Base-by-base conservation (phyloP, 345 rosid species). In the Raphanus raphanistrum region DNA sequence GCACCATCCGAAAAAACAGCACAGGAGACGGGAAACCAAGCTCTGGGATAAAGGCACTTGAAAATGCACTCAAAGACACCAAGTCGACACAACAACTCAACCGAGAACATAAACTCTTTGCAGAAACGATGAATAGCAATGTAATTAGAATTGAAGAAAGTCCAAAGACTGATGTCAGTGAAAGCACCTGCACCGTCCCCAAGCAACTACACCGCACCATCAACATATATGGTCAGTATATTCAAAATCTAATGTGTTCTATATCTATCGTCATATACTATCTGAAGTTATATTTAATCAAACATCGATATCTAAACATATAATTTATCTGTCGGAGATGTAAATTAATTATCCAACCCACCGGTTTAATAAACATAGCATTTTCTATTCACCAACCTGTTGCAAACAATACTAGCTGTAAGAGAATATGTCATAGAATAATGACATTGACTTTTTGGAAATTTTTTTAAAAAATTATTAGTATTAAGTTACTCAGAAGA, bases 371-470 rank as follows among this genome's bases (percentile, higher is more conserved):
- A 4, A 48, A 13, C 55, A n/a, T 60, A 60, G 41, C 63, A 58
- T 58, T 58, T 58, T 58, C 31, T 26, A 26, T 58, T 58, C 63
- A 26, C 63, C 15, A 26, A 58, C 15, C 32, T 70, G 45, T 61
- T 76, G 75, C 75, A 52, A 52, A 4, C 13, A 32, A 45, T 13
- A 41, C 28, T 41, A 41, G 31, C 0, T 75, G 36, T 68, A 11
- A 58, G 13, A 67, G 32, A 28, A 41, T 43, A 36, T 59, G 58
- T 66, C 1, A 48, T n/a, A 55, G 6, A 41, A 61, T 60, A 10
- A n/a, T 60, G 74, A n/a, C 41, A 32, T 48, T 68, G 79, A 59
- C 68, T 28, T 52, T 52, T 21, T 21, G 21, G 21, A 21, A 21
- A 0, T 21, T 21, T 21, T 21, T 21, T 21, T 21, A 21, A 21